Percentiles rank a stretch among this genome's conserved stretches.
Conservation (phyloP, 2,329 filamentous ascomycete species). For the Colletotrichum sp. region DNA sequence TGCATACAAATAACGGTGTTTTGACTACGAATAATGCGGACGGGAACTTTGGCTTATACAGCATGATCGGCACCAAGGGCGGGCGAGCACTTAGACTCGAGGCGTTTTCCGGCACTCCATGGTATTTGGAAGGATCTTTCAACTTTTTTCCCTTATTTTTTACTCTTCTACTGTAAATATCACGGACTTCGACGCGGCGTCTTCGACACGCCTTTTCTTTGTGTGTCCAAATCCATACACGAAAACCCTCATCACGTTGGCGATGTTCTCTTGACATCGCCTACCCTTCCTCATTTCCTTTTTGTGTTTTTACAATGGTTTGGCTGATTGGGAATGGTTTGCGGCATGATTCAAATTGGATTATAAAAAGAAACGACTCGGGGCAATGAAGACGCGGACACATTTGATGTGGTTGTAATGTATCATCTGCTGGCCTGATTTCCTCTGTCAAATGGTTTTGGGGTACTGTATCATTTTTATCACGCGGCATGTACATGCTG, state of each 20-base stretch:
- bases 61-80: background rate
- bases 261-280: background rate
- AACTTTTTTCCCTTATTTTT: no score
- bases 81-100: background rate
- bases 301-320: background rate
- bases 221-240: background rate
- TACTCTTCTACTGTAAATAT: background rate
- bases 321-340: background rate
- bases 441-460: background rate
- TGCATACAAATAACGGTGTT: background rate
- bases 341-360: background rate
- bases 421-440: background rate
- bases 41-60: background rate
- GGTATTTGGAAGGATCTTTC: background rate
- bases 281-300: background rate
- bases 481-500: background rate
- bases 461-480: background rate
- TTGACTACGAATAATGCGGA: background rate
- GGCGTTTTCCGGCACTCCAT: background rate
- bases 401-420: background rate
- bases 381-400: background rate
- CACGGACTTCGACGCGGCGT: background rate
- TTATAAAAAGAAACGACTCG: background rate
- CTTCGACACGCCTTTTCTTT: background rate
- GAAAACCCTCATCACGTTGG: no score